phyloP scores from a whole-genome alignment of 2,329 filamentous ascomycete genomes.

The Cercospora janseana region DNA sequence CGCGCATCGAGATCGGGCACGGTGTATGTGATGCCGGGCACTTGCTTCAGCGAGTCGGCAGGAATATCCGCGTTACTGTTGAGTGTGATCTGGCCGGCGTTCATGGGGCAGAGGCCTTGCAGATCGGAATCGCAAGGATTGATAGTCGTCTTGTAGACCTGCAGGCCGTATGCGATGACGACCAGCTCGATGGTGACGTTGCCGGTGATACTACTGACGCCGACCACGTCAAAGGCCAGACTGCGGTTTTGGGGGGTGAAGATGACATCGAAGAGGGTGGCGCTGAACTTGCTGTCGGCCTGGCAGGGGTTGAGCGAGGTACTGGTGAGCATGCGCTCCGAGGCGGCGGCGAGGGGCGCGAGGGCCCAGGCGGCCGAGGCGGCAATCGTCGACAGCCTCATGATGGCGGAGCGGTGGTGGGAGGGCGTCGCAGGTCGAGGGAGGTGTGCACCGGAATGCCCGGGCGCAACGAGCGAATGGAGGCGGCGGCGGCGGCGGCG shows the following conservation, averaged over 20 bases:
- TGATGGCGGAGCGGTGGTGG: slow-evolving; percentile 21
- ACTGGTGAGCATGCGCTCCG: slow-evolving; percentile 67
- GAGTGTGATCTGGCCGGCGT: slow-evolving; percentile 74
- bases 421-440: slow-evolving; percentile 11
- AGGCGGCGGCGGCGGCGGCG: slow-evolving; percentile 19
- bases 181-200: slow-evolving; percentile 75
- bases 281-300: slow-evolving; percentile 78
- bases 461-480: slow-evolving; percentile 23
- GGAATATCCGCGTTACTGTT: slow-evolving; percentile 66
- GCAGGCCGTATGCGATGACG: slow-evolving; percentile 79
- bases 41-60: slow-evolving; percentile 56
- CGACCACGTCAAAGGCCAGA: slow-evolving; percentile 71
- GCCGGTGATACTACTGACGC: slow-evolving; percentile 78
- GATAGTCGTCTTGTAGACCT: slow-evolving; percentile 64
- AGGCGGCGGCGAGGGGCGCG: slow-evolving; percentile 55
- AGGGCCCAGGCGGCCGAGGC: slow-evolving; percentile 33
- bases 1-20: slow-evolving; percentile 89
- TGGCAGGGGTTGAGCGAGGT: slow-evolving; percentile 83
- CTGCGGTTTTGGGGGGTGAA: slow-evolving; percentile 74
- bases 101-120: slow-evolving; percentile 85
- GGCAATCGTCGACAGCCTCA: slow-evolving; percentile 33
- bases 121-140: slow-evolving; percentile 73
- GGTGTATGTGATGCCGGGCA: slow-evolving; percentile 82
- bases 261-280: slow-evolving; percentile 81
- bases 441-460: slow-evolving; percentile 18